Evolutionary conservation across 1,139 yeast genomes (phyloP).

Genomic region (Debaryomyces coudertii): DNA sequence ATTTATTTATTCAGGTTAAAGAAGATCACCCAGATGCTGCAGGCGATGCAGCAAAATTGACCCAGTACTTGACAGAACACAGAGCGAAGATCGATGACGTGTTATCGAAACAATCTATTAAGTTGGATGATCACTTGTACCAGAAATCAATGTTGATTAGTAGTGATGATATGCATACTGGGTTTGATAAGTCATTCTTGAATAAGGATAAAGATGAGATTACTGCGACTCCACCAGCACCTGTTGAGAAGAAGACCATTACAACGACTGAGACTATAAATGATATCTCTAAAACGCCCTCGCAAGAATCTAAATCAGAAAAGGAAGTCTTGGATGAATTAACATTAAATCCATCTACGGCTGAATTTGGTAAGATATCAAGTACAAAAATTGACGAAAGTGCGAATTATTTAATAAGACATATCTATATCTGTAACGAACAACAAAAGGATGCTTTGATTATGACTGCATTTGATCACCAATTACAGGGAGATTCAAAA

Average conservation of each 20-base stretch:
- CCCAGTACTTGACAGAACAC: constrained; percentile 57
- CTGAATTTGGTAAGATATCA: constrained; percentile 62
- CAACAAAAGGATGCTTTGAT: constrained; percentile 89
- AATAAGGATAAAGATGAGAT: constrained; percentile 53
- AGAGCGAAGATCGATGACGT: constrained; percentile 69
- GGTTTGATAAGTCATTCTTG: constrained; percentile 83
- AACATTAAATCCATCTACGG: constrained; percentile 58
- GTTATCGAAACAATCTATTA: constrained; percentile 58
- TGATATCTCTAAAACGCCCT: constrained; percentile 17
- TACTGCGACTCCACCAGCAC: constrained; percentile 16
- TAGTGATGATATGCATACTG: constrained; percentile 92
- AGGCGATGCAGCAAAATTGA: constrained; percentile 43
- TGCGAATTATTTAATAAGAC: constrained; percentile 55
- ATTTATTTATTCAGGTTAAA: constrained; percentile 71
- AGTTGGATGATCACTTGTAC: constrained; percentile 64
- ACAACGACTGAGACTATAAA: constrained; percentile 37
- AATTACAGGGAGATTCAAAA: constrained; percentile 60
- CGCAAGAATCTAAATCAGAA: constrained; percentile 20
- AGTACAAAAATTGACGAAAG: constrained; percentile 49
- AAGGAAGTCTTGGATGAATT: constrained; percentile 39
- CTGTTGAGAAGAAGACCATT: constrained; percentile 15
- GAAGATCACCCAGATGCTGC: constrained; percentile 60
- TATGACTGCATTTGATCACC: constrained; percentile 90
- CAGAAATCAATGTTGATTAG: constrained; percentile 79
- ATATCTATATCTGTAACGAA: constrained; percentile 73